phyloP scores from a whole-genome alignment of 164 flowering plant genomes.

The Berberis vulgaris region DNA sequence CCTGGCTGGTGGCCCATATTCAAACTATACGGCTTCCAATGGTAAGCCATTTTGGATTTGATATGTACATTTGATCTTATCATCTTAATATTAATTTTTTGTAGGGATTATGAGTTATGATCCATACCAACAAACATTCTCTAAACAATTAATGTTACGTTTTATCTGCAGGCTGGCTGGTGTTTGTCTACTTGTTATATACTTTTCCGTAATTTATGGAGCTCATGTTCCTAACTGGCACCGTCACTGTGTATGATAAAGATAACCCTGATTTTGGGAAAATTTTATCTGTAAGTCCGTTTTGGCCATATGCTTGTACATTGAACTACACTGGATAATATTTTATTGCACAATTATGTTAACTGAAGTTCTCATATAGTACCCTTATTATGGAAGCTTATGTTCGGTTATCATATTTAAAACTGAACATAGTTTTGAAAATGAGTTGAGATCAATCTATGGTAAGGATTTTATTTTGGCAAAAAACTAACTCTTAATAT shows the following conservation, averaged over 20 bases:
- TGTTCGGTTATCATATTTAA: no score
- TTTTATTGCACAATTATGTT: no score
- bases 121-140: not conserved
- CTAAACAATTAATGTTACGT: not conserved
- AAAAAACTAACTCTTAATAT: no score
- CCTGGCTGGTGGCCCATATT: constrained; percentile 37
- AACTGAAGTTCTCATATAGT: no score
- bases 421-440: no score
- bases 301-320: not conserved
- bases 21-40: constrained; percentile 56
- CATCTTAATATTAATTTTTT: not conserved
- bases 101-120: no score
- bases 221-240: constrained; percentile 87
- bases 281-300: constrained; percentile 45
- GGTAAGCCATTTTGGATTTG: constrained; percentile 30
- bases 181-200: constrained; percentile 44
- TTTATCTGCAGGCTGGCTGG: constrained; percentile 53
- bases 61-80: not conserved
- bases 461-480: no score
- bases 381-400: no score
- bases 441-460: no score
- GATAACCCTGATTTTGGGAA: constrained; percentile 52
- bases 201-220: constrained; percentile 59
- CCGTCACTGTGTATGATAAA: constrained; percentile 37
- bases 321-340: no score